Evolutionary conservation across 768 basidiomycete species (phyloP).

Genomic region (Tricholoma sp.): DNA sequence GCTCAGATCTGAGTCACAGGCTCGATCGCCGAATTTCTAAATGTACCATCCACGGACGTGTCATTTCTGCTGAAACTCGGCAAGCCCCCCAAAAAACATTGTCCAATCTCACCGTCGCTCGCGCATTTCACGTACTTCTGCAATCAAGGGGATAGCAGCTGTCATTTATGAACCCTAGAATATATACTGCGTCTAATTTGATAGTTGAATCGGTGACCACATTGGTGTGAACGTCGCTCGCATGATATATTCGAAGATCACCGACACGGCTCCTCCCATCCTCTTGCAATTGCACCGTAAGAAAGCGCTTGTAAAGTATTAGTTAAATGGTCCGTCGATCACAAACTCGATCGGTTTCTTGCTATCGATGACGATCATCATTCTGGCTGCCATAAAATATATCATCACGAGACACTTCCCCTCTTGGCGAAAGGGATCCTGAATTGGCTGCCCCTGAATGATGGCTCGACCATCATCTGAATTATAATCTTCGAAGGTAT

Average conservation of each 20-base stretch:
- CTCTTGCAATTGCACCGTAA: background rate
- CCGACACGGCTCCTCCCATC: background rate
- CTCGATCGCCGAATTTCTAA: no score
- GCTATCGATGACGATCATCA: constrained; percentile 19
- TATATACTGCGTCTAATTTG: constrained; percentile 10
- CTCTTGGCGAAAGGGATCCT: background rate
- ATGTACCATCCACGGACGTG: no score
- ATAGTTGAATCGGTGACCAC: constrained; percentile 18
- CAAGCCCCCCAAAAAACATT: no score
- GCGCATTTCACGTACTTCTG: no score
- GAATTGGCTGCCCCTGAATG: background rate
- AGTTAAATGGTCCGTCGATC: background rate
- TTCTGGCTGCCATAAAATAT: constrained; percentile 11
- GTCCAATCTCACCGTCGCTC: no score
- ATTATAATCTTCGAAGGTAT: background rate
- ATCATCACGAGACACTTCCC: constrained; percentile 3
- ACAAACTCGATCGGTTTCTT: constrained; percentile 14
- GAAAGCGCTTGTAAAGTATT: background rate
- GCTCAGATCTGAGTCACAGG: no score
- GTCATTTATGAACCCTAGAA: constrained; percentile 10
- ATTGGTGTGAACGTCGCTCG: constrained; percentile 14
- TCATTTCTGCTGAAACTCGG: no score
- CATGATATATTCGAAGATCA: no score
- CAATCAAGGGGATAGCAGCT: constrained; percentile 8
- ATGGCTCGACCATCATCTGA: background rate